Evolutionary conservation across 1,284 basidiomycete species (phyloP).

Genomic region (Fistulinella staudtii): DNA sequence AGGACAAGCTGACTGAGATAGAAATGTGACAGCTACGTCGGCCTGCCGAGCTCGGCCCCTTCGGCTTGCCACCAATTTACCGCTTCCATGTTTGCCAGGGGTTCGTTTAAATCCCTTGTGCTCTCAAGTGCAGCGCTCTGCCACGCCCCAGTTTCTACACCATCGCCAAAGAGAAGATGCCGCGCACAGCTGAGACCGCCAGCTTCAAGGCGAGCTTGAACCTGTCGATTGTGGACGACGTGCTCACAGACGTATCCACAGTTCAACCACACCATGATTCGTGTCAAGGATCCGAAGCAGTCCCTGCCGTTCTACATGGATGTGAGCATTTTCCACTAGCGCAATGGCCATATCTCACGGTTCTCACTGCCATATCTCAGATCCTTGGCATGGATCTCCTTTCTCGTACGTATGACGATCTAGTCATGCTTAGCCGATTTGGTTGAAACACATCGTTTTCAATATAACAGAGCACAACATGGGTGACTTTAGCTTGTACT

Average conservation of each 20-base stretch:
- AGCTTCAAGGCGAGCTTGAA: conserved; percentile 51
- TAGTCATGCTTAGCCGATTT: neutral
- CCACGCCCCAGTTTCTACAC: conserved; percentile 6
- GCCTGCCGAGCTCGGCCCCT: neutral
- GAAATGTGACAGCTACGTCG: too few species aligned
- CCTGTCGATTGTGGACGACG: neutral
- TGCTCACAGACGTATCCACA: conserved; percentile 25
- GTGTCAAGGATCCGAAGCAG: conserved; percentile 83
- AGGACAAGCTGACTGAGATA: too few species aligned
- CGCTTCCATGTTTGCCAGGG: too few species aligned
- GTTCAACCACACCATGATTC: conserved; percentile 91
- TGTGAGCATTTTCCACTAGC: conserved; percentile 38
- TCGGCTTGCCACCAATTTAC: too few species aligned
- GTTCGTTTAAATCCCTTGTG: conserved; percentile 2
- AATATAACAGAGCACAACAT: conserved; percentile 43
- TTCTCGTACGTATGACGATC: conserved; percentile 39
- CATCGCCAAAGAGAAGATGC: conserved; percentile 41
- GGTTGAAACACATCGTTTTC: conserved; percentile 1
- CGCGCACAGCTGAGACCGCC: conserved; percentile 60
- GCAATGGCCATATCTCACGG: neutral
- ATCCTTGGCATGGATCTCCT: conserved; percentile 87
- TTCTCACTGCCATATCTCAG: conserved; percentile 32
- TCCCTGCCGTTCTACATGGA: conserved; percentile 77
- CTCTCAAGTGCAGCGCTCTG: neutral
- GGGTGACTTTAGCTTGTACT: conserved; percentile 74